These are phyloP conservation scores for Russula compacta DNA, from an alignment of 768 basidiomycete species.

Conservation along the genomic window DNA sequence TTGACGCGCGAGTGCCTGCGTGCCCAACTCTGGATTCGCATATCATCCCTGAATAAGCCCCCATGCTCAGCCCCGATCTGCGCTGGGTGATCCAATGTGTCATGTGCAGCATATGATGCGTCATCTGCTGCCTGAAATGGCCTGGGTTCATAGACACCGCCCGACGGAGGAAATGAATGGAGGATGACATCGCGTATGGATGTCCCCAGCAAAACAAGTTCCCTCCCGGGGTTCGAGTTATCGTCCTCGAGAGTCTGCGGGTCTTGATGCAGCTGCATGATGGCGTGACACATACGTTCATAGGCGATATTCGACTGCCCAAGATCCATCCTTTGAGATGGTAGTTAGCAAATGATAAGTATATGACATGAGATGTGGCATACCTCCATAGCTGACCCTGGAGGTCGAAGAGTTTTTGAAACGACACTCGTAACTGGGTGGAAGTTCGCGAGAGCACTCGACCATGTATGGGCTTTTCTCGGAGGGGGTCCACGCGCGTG, in stretches of 20 bases:
- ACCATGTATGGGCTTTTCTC: slow-evolving; percentile 45
- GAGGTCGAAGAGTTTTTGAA: slow-evolving; percentile 40
- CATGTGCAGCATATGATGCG: slow-evolving; percentile 30
- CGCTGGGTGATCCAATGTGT: slow-evolving; percentile 32
- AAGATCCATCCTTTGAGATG: slow-evolving; percentile 45
- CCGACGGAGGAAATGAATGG: slow-evolving; percentile 36
- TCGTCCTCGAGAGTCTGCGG: slow-evolving; percentile 34
- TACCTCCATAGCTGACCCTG: slow-evolving; percentile 43
- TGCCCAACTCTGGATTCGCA: slow-evolving; percentile 77
- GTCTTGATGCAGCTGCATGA: slow-evolving; percentile 48
- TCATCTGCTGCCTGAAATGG: slow-evolving; percentile 35
- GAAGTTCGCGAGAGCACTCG: slow-evolving; percentile 41
- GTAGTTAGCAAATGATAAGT: background rate
- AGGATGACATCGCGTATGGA: slow-evolving; percentile 63
- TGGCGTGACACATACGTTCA: slow-evolving; percentile 61
- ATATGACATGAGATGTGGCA: background rate
- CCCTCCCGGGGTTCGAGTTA: slow-evolving; percentile 27
- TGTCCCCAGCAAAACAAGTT: slow-evolving; percentile 61
- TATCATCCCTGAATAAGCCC: slow-evolving; percentile 61
- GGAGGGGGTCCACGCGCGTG: slow-evolving; percentile 52
- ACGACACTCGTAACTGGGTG: slow-evolving; percentile 50
- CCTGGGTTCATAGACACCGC: slow-evolving; percentile 27
- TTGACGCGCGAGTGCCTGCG: slow-evolving; percentile 47
- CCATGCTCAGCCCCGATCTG: slow-evolving; percentile 22
- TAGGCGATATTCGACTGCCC: slow-evolving; percentile 58